Base-by-base conservation (phyloP, 805 yeast genomes). In the Saturnispora hagleri region DNA sequence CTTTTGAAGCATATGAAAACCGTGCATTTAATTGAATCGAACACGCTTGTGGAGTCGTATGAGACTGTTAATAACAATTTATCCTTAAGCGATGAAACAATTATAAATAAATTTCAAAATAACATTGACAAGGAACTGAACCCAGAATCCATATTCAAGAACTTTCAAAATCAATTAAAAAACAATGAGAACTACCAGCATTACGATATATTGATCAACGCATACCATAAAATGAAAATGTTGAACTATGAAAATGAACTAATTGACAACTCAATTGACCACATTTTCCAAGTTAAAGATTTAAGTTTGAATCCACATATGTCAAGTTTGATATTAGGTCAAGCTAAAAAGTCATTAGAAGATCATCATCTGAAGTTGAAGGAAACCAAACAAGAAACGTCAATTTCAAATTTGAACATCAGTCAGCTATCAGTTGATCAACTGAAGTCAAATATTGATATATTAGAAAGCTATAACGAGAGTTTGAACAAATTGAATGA, bases 1-100 rank as follows among this genome's bases (percentile, higher is more conserved):
- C 70, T 86, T 54, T 75, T 81, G 18, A 77, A 79, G 56, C 91
- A 86, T 64, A 70, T 83, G 52, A 73, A 79, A 43, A 73, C 80
- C 0, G 81, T 75, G 1, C 90, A 84, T 61, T 80, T 78, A 51
- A 68, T 78, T 43, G 76, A 63, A 20, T 54, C 65, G 7, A 58
- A 55, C 34, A 57, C 54, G 34, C 43, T 59, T 22, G 49, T 52
- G 24, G 65, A 63, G 18, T 58, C 62, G 1, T 50, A 53, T 28
- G 63, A 61, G 8, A 28, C 46, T 7, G 48, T 60, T 24, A 53
- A 55, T 10, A 47, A 49, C 4, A 53, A 46, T 26, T 26, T 47
- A 13, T 34, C 24, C 3, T 27, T 47, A 10, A 18, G 40, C 6
- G 36, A 33, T 6, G 47, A 48, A 24, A 47, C 50, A 4, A 53